phyloP scores from a whole-genome alignment of 2,329 filamentous ascomycete species.

The Bisporella sp. region DNA sequence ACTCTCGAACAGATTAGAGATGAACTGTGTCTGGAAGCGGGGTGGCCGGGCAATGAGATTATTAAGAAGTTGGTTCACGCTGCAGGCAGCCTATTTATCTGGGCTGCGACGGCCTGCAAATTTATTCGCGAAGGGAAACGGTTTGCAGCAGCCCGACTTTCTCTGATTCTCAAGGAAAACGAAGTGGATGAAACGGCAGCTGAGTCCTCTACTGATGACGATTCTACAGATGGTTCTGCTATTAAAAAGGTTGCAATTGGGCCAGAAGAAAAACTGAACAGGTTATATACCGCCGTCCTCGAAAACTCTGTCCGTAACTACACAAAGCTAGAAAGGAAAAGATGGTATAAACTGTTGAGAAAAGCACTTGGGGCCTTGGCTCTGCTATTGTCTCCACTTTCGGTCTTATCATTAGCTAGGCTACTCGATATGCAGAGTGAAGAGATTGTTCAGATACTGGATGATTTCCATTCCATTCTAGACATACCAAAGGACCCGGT shows the following conservation, averaged over 20 bases:
- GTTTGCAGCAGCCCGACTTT: not conserved
- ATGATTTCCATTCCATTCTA: constrained; percentile 16
- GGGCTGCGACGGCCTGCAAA: constrained; percentile 17
- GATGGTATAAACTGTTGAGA: constrained; percentile 3
- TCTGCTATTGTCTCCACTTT: constrained; percentile 7
- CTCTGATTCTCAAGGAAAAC: constrained; percentile 4
- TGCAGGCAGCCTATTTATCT: constrained; percentile 17
- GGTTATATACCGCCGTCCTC: constrained; percentile 11
- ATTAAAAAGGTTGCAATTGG: no score
- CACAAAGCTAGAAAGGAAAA: constrained; percentile 9
- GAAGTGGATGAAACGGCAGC: constrained; percentile 1
- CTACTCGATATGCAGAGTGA: constrained; percentile 1
- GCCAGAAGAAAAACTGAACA: constrained; percentile 10
- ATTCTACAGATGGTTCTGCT: not conserved
- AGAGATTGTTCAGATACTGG: constrained; percentile 3
- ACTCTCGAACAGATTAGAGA: not conserved
- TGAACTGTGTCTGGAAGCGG: not conserved
- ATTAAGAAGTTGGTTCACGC: not conserved
- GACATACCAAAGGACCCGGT: constrained; percentile 14
- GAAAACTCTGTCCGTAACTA: constrained; percentile 8
- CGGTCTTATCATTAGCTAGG: constrained; percentile 3
- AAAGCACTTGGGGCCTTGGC: constrained; percentile 7
- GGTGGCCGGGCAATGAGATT: not conserved
- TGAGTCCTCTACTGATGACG: not conserved
- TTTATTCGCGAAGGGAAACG: constrained; percentile 4